Evolutionary conservation across 306 rosid genomes (phyloP).

Genomic region (Datisca glomerata): DNA sequence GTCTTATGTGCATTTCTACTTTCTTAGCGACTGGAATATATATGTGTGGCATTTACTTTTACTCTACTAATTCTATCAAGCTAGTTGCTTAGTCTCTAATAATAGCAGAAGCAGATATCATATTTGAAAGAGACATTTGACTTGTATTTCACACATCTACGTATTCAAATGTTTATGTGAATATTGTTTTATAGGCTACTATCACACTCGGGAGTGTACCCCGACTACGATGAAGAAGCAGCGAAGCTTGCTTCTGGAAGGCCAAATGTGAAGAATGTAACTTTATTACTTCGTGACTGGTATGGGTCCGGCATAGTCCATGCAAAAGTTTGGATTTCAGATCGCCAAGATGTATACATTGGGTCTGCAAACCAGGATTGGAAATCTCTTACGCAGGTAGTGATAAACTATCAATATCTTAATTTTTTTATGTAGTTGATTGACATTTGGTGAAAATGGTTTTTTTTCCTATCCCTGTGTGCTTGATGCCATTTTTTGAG

Average conservation of each 20-base stretch:
- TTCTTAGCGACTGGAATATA: too few species aligned
- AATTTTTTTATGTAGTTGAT: too few species aligned
- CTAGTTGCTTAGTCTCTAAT: too few species aligned
- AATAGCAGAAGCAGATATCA: too few species aligned
- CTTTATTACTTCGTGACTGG: slow-evolving; percentile 54
- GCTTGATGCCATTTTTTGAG: neutral
- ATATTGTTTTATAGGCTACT: slow-evolving; percentile 39
- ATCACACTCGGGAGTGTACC: slow-evolving; percentile 87
- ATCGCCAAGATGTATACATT: slow-evolving; percentile 54
- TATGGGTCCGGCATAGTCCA: slow-evolving; percentile 93
- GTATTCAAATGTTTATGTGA: neutral
- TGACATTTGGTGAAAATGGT: neutral
- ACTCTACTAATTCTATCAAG: too few species aligned
- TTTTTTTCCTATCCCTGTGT: neutral
- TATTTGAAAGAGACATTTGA: neutral
- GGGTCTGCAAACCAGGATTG: slow-evolving; percentile 97
- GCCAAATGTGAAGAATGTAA: slow-evolving; percentile 78
- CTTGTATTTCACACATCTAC: neutral
- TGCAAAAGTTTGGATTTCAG: slow-evolving; percentile 91
- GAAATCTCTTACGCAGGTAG: slow-evolving; percentile 91
- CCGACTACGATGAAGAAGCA: slow-evolving; percentile 50
- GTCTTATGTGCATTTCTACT: too few species aligned
- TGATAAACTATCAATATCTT: neutral
- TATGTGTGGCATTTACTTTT: too few species aligned
- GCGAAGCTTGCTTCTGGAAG: slow-evolving; percentile 71